These are phyloP conservation scores for Fusarium sororula DNA, from an alignment of 2,329 filamentous ascomycete species.

Conservation along the genomic window DNA sequence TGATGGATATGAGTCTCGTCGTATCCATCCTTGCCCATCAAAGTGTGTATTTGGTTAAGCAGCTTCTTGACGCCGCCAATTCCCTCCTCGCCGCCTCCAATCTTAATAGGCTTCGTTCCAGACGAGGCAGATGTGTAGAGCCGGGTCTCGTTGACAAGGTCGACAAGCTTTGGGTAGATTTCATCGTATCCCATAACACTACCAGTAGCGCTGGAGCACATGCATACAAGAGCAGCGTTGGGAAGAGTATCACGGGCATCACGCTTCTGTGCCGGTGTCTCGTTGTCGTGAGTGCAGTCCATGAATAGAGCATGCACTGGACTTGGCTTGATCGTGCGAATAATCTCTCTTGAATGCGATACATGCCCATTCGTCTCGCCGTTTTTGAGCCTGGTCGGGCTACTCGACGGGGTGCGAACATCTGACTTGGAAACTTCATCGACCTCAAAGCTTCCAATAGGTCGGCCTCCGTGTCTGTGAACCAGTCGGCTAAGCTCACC, in stretches of 20 bases:
- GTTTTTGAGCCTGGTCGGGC: conserved; percentile 43
- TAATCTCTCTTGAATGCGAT: conserved; percentile 65
- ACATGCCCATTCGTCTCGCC: conserved; percentile 42
- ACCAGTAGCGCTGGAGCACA: conserved; percentile 94
- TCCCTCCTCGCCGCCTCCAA: conserved; percentile 78
- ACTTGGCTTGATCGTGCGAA: conserved; percentile 84
- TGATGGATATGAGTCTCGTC: conserved; percentile 97
- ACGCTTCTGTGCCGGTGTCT: conserved; percentile 93
- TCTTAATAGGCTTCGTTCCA: conserved; percentile 63
- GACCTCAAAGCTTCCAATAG: conserved; percentile 97
- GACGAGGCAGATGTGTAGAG: conserved; percentile 84
- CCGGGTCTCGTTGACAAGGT: conserved; percentile 89
- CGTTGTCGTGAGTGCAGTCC: conserved; percentile 99
- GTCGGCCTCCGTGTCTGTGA: conserved; percentile 90
- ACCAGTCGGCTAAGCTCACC: conserved; percentile 91
- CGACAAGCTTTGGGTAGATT: conserved; percentile 91
- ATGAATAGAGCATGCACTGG: conserved; percentile 96
- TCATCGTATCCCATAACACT: conserved; percentile 99
- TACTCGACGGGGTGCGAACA: conserved; percentile 45
- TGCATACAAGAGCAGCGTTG: conserved; percentile 91
- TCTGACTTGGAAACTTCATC: conserved; percentile 80
- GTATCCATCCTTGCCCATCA: conserved; percentile 95
- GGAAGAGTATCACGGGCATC: conserved; percentile 94
- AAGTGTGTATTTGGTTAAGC: conserved; percentile 90
- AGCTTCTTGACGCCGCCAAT: conserved; percentile 93